These are phyloP conservation scores for Leucocoprinus birnbaumii DNA, from an alignment of 768 basidiomycete species.

Conservation along the genomic window DNA sequence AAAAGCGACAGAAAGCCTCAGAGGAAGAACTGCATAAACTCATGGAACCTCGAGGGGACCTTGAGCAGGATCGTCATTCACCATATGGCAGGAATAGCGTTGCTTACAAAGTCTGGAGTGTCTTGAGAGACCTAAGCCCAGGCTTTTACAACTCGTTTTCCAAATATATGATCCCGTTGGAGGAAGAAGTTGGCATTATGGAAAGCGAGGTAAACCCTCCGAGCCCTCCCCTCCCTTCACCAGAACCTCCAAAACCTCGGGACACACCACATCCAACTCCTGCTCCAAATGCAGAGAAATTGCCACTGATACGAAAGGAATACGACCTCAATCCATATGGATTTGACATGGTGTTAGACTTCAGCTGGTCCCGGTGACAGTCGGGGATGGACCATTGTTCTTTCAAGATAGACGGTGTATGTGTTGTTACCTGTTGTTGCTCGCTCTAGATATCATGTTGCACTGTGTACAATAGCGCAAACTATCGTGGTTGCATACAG, in stretches of 20 bases:
- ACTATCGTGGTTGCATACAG: background rate
- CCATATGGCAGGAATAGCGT: background rate
- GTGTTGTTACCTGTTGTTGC: background rate
- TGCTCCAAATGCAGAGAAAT: slow-evolving; percentile 14
- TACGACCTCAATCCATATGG: slow-evolving; percentile 76
- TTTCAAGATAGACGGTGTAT: background rate
- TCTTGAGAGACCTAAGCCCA: slow-evolving; percentile 14
- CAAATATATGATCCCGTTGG: background rate
- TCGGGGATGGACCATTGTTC: slow-evolving; percentile 8
- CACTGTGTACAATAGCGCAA: slow-evolving; percentile 8
- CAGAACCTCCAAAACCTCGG: too few relatives aligned
- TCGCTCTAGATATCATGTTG: background rate
- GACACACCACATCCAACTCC: background rate
- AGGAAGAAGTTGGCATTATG: background rate
- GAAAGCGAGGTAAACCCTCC: background rate
- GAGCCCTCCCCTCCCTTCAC: background rate
- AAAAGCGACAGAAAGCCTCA: slow-evolving; percentile 27
- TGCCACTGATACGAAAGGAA: slow-evolving; percentile 41
- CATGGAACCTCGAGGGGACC: slow-evolving; percentile 2
- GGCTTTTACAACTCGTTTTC: slow-evolving; percentile 4
- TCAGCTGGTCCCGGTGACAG: slow-evolving; percentile 66
- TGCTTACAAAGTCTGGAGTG: slow-evolving; percentile 13
- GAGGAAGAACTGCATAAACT: slow-evolving; percentile 12
- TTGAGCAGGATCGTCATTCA: slow-evolving; percentile 1
- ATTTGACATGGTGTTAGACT: slow-evolving; percentile 69